phyloP scores from a whole-genome alignment of 164 flowering plant genomes.

The Nelumbo lutea region DNA sequence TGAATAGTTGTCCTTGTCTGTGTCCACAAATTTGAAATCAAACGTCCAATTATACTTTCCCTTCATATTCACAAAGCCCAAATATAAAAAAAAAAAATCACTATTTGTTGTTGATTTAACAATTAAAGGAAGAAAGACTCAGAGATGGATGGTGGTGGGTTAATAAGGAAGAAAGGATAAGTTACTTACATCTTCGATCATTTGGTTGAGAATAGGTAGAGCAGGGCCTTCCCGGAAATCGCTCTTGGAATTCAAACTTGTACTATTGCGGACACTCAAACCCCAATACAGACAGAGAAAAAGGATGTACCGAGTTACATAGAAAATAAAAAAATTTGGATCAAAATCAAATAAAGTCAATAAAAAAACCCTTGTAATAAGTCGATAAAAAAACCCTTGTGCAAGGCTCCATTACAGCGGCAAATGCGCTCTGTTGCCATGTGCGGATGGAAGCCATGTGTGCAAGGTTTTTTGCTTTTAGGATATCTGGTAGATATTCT shows the following conservation, averaged over 20 bases:
- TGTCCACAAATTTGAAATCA: constrained; percentile 95
- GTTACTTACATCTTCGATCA: constrained; percentile 65
- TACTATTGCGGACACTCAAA: too few relatives aligned
- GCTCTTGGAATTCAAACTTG: constrained; percentile 36
- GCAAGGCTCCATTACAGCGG: too few relatives aligned
- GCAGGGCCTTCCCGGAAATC: constrained; percentile 97
- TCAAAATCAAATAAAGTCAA: too few relatives aligned
- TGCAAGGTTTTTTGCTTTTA: too few relatives aligned
- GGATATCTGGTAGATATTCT: too few relatives aligned
- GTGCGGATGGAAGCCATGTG: too few relatives aligned
- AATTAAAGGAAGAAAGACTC: not conserved
- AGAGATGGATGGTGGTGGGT: not conserved
- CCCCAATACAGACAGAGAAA: too few relatives aligned
- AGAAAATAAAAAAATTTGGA: too few relatives aligned
- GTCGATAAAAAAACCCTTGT: too few relatives aligned
- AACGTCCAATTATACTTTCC: constrained; percentile 63
- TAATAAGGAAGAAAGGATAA: not conserved
- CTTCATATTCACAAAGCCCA: constrained; percentile 8
- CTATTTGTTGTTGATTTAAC: not conserved
- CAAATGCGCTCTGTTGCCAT: too few relatives aligned
- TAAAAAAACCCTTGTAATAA: too few relatives aligned
- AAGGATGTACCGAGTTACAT: too few relatives aligned
- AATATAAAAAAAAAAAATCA: not conserved
- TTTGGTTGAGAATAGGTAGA: constrained; percentile 72
- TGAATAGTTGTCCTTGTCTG: constrained; percentile 96